Percentiles rank a stretch among this genome's conserved stretches.
Conservation (phyloP, 1,284 basidiomycete species). For the Hymenochaete sp. region DNA sequence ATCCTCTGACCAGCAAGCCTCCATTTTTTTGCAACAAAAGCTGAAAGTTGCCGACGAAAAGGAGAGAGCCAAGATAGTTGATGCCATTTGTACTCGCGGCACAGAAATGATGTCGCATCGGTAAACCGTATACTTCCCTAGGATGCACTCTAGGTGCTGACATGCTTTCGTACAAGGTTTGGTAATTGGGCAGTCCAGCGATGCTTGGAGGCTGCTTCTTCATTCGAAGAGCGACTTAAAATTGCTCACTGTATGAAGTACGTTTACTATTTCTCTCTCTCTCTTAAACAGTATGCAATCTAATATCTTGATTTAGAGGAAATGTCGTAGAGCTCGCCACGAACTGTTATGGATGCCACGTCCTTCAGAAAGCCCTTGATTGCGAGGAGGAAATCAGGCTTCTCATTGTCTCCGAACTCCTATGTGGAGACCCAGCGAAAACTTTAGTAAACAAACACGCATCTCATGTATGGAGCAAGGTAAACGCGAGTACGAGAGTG, state of each 20-base stretch:
- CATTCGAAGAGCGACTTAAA: conserved; percentile 62
- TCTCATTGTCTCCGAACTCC: conserved; percentile 70
- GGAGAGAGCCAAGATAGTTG: conserved; percentile 71
- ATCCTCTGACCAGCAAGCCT: conserved; percentile 77
- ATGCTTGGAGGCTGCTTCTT: conserved; percentile 68
- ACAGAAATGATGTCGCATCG: conserved; percentile 85
- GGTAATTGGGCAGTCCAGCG: conserved; percentile 83
- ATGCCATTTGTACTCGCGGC: conserved; percentile 70
- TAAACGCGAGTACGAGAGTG: conserved; percentile 24
- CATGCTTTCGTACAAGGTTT: conserved; percentile 47
- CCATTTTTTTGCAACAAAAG: conserved; percentile 81
- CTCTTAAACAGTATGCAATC: neutral
- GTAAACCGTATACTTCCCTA: conserved; percentile 28
- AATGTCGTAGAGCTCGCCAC: conserved; percentile 75
- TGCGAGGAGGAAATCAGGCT: conserved; percentile 76
- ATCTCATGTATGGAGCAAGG: conserved; percentile 82
- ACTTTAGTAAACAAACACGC: conserved; percentile 81
- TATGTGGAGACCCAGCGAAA: conserved; percentile 70
- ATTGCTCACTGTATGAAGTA: conserved; percentile 76
- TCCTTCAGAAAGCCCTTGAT: conserved; percentile 79
- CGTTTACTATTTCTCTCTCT: conserved; percentile 10
- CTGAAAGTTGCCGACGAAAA: conserved; percentile 73
- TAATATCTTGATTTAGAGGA: conserved; percentile 38
- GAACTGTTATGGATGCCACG: conserved; percentile 81
- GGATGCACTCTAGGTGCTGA: neutral